Percentiles rank a stretch among this genome's conserved stretches.
phyloP scores from a whole-genome alignment of 192 early-diverging fungal genomes.

The Coemansia sp. region DNA sequence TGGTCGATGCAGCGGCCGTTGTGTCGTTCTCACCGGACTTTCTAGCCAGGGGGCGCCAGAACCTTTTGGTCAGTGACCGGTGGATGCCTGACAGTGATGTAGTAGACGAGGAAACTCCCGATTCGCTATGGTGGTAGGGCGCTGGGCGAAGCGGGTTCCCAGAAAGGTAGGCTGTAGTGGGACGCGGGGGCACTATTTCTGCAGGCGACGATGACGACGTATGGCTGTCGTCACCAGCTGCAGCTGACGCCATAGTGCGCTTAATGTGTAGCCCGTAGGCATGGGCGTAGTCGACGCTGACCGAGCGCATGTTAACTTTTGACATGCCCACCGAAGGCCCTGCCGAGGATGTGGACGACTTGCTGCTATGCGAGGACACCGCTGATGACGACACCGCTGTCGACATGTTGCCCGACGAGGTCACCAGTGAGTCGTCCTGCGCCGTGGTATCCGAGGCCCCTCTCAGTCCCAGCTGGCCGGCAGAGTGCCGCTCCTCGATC shows the following conservation, averaged over 20 bases:
- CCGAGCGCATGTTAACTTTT: constrained; percentile 35
- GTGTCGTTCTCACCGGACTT: background rate
- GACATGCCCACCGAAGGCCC: background rate
- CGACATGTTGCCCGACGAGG: constrained; percentile 29
- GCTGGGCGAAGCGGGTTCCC: background rate
- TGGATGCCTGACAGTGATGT: constrained; percentile 3
- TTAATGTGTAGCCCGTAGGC: constrained; percentile 32
- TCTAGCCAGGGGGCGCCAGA: constrained; percentile 24
- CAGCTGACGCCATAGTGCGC: background rate
- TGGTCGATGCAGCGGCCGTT: background rate
- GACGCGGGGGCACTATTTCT: background rate
- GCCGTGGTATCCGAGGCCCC: background rate
- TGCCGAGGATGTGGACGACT: background rate
- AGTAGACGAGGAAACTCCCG: background rate
- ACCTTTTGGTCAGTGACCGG: constrained; percentile 20
- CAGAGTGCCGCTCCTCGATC: background rate
- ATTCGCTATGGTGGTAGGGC: background rate
- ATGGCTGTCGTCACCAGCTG: background rate
- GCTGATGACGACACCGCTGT: constrained; percentile 19
- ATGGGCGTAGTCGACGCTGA: constrained; percentile 39
- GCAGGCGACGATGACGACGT: background rate
- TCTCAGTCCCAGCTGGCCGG: background rate
- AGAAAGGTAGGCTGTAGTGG: background rate
- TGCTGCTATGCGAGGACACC: constrained; percentile 22
- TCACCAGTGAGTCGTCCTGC: constrained; percentile 1